These are phyloP conservation scores for Xylaria hypoxylon DNA, from an alignment of 2,329 filamentous ascomycete species.

Conservation along the genomic window DNA sequence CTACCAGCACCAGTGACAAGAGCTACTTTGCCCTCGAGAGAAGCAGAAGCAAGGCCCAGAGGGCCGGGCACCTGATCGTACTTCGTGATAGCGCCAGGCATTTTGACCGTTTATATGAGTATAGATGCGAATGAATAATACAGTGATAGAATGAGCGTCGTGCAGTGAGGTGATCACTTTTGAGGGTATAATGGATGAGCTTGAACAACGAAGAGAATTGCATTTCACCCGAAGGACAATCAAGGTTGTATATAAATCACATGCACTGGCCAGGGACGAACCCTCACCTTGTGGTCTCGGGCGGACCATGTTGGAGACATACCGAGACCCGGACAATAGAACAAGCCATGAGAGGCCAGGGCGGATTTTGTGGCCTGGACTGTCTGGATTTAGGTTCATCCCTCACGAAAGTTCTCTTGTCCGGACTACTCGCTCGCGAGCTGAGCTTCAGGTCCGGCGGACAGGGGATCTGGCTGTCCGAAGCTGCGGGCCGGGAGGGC, in stretches of 20 bases:
- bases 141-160: slow-evolving; percentile 28
- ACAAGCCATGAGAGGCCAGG: slow-evolving; percentile 28
- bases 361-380: slow-evolving; percentile 26
- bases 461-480: slow-evolving; percentile 31
- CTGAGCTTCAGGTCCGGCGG: slow-evolving; percentile 41
- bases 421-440: slow-evolving; percentile 31
- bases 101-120: slow-evolving; percentile 42
- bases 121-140: background rate
- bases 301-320: slow-evolving; percentile 45
- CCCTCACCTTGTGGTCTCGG: slow-evolving; percentile 4
- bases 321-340: slow-evolving; percentile 44
- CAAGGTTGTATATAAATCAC: slow-evolving; percentile 33
- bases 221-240: slow-evolving; percentile 2
- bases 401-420: slow-evolving; percentile 25
- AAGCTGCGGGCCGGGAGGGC: slow-evolving; percentile 22
- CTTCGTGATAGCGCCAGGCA: slow-evolving; percentile 53
- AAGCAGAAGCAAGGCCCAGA: slow-evolving; percentile 55
- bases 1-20: slow-evolving; percentile 56
- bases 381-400: slow-evolving; percentile 37
- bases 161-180: slow-evolving; percentile 11
- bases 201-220: background rate
- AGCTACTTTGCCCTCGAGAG: slow-evolving; percentile 55
- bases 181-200: background rate
- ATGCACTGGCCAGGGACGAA: background rate
- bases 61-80: slow-evolving; percentile 55